Percentiles rank a stretch among this genome's conserved stretches.
Evolutionary conservation across 805 yeast genomes (phyloP).

Genomic region (Schwanniomyces vanrijiae): DNA sequence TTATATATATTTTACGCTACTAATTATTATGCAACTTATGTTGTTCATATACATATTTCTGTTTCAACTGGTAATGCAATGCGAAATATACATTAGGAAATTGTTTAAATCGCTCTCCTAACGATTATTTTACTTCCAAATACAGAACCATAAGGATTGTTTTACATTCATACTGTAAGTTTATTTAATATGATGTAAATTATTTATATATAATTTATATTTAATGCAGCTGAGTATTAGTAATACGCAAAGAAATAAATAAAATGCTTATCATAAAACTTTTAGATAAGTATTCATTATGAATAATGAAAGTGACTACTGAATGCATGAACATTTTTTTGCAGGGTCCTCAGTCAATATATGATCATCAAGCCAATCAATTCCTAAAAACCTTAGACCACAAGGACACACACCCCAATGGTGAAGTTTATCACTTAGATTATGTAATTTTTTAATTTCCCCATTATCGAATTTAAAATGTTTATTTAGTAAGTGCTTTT

Average conservation of each 20-base stretch:
- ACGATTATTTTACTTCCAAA: no score
- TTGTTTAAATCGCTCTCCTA: no score
- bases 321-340: slow-evolving; percentile 19
- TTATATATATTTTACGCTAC: no score
- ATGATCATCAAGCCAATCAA: slow-evolving; percentile 39
- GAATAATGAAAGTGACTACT: neutral
- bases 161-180: neutral
- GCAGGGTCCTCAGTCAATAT: slow-evolving; percentile 24
- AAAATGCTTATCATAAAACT: neutral
- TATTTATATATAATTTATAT: neutral
- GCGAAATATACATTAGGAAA: no score
- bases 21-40: no score
- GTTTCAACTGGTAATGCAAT: no score
- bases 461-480: slow-evolving; percentile 58
- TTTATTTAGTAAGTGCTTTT: slow-evolving; percentile 60
- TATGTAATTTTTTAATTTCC: slow-evolving; percentile 43
- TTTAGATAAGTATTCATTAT: neutral
- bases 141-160: no score
- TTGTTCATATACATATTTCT: no score
- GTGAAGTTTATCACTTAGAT: slow-evolving; percentile 51
- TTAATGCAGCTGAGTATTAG: neutral
- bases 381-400: slow-evolving; percentile 31
- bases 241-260: neutral
- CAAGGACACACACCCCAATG: slow-evolving; percentile 52
- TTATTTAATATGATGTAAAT: neutral